Evolutionary conservation across 257 asterid species (phyloP), one percentile per base, ranked within the genome.

Genomic region (Rubia yunnanensis): DNA sequence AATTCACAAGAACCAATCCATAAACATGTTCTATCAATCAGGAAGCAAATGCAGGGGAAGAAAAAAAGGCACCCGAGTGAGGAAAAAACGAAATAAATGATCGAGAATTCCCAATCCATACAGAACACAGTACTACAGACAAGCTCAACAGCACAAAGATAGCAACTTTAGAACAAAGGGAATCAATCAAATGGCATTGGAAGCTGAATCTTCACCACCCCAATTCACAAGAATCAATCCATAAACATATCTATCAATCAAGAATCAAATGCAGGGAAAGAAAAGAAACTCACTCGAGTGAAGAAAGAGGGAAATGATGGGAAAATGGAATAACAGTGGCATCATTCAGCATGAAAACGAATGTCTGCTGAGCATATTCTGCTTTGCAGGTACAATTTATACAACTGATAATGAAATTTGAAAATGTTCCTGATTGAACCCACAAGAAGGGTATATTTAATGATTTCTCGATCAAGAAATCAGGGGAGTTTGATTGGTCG

Each of bases 291-390:
- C 67, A 76, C 81, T 83, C 46, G 64, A 69, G 58, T 41, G 54
- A 53, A 46, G 78, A 62, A 63, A 71, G 24, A 54, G 38, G 68
- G 52, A 54, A 34, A 30, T 46, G 44, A 54, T 1, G 60, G 67
- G 44, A 23, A 59, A 22, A 20, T 5, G 57, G 41, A 50, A 53
- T 53, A 53, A 10, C 6, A 44, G 20, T 54, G 63, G 69, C 53
- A 70, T 64, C 57, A 70, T 32, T 49, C n/a, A 60, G 54, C 63
- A 17, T 60, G 53, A 18, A 39, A 32, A 23, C 10, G 72, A 60
- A 70, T 65, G 76, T 76, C 57, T 35, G 68, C n/a, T 27, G 73
- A 73, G 79, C 82, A 79, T 77, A 77, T 79, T 77, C 80, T 60
- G 66, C 68, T 38, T 35, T 57, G 35, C 70, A 56, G 62, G 57